Evolutionary conservation across 2,329 filamentous ascomycete genomes (phyloP), one percentile per base, ranked within the genome.

Genomic region (Geosmithia flava): DNA sequence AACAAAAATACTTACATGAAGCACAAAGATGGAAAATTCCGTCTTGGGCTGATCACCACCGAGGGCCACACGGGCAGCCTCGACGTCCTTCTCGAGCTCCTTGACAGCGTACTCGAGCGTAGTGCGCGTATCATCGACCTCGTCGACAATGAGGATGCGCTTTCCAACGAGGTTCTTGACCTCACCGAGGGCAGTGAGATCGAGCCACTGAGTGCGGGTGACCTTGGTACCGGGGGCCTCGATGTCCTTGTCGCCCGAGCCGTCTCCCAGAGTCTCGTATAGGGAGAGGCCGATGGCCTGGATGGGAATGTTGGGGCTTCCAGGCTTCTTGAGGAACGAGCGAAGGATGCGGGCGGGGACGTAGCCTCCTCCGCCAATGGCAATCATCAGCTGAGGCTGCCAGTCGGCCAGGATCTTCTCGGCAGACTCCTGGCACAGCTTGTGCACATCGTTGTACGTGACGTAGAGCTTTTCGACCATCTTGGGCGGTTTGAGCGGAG

Each of bases 221-320:
- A 98, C 93, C 71, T 94, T 93, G 55, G 87, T 96, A 55, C 91
- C 91, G 42, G 85, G 83, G 53, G 76, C 70, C 70, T 98, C 93
- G 50, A 69, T 67, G 50, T 70, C 70, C 46, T 58, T 58, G 50
- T 68, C 65, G 49, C 73, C 69, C 2, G 30, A 29, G 42, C 46
- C 45, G 33, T 27, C 23, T 50, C 78, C 75, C 45, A 97, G 83
- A 53, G 81, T 76, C 71, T 98, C 93, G 75, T 98, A 98, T 49
- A 98, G 83, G 20, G 91, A 97, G 54, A 98, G 84, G 45, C 93
- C 93, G 66, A 98, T 98, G 54, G 93, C 93, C 76, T 98, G 93
- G 68, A 98, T 98, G 56, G 93, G 91, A 61, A 98, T 98, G 73
- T 98, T 98, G 68, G 89, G 82, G 53, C 75, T 78, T 57, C 85